Conservation (phyloP, 768 basidiomycete genomes). For the Leucocoprinus leucothites region DNA sequence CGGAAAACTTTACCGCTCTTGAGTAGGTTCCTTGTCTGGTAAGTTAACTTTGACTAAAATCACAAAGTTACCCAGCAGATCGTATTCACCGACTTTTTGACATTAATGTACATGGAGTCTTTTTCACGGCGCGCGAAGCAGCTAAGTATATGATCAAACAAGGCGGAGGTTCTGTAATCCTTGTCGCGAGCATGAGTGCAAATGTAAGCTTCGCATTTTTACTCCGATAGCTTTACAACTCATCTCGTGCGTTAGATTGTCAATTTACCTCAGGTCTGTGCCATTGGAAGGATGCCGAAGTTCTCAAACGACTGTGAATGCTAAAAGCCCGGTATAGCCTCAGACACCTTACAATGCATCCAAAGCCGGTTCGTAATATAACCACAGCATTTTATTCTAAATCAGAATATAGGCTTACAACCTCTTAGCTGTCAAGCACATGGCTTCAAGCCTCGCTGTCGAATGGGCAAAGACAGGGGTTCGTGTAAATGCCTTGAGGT, state of each 20-base stretch:
- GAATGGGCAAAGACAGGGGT: conserved; percentile 94
- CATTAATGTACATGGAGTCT: conserved; percentile 92
- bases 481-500: conserved; percentile 82
- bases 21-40: conserved; percentile 48
- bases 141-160: conserved; percentile 87
- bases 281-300: too few species aligned
- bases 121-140: conserved; percentile 95
- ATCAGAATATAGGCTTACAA: too few species aligned
- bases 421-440: conserved; percentile 80
- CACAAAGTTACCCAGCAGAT: conserved; percentile 88
- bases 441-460: conserved; percentile 89
- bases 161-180: conserved; percentile 76
- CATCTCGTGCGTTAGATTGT: conserved; percentile 51
- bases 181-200: conserved; percentile 91
- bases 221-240: conserved; percentile 6
- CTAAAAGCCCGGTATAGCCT: conserved; percentile 36
- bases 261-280: conserved; percentile 77
- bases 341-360: conserved; percentile 97
- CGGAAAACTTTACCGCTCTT: conserved; percentile 85
- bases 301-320: background rate
- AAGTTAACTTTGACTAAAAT: too few species aligned
- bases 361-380: conserved; percentile 62
- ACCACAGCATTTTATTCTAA: background rate
- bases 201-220: conserved; percentile 44
- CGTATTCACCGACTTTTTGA: conserved; percentile 82